These are phyloP conservation scores for Pinus albicaulis DNA, from an alignment of 75 land plant species.

Conservation along the genomic window DNA sequence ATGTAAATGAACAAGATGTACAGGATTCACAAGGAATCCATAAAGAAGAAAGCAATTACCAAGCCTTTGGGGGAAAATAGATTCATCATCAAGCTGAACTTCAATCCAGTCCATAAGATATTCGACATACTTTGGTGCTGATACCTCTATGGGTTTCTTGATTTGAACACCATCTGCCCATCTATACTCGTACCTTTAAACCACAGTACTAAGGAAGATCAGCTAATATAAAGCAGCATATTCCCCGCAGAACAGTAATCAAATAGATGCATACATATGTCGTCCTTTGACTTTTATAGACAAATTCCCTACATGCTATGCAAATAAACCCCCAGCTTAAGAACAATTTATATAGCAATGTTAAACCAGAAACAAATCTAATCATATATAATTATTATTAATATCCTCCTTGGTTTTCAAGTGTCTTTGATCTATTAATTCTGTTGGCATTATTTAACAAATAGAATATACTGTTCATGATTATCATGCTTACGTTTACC, in stretches of 20 bases:
- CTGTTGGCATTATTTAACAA: not conserved
- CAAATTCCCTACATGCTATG: too few species aligned
- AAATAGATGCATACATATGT: not conserved
- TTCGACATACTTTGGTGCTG: conserved; percentile 96
- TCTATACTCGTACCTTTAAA: conserved; percentile 83
- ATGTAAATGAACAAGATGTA: not conserved
- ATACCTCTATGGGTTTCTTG: conserved; percentile 92
- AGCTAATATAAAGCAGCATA: not conserved
- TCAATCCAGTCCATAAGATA: conserved; percentile 96
- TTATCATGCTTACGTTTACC: not conserved
- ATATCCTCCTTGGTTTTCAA: not conserved
- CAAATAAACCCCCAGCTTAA: not conserved
- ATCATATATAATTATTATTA: not conserved
- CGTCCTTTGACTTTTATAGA: not conserved
- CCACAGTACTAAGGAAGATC: not conserved
- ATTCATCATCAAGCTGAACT: conserved; percentile 86
- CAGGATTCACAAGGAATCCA: not conserved
- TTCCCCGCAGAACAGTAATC: not conserved
- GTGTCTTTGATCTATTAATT: not conserved
- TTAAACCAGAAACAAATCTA: not conserved
- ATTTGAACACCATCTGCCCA: conserved; percentile 98
- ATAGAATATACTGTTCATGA: not conserved
- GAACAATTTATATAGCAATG: not conserved
- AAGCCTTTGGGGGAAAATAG: conserved; percentile 91
- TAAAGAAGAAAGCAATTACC: conserved; percentile 42